phyloP scores from a whole-genome alignment of 2,329 filamentous ascomycete species.

The Penicillium sp. region DNA sequence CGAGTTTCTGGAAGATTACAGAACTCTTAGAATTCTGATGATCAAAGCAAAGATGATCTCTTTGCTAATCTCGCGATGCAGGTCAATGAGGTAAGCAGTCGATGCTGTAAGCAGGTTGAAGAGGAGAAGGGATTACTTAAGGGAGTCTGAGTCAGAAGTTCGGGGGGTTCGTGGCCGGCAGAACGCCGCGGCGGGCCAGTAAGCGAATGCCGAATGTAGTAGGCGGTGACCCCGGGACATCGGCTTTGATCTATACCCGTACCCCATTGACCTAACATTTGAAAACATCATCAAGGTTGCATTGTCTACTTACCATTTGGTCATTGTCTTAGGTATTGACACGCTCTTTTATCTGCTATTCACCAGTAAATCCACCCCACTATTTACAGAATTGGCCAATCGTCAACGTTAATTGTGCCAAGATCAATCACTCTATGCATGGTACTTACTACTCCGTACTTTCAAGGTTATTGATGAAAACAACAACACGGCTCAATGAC shows the following conservation, averaged over 20 bases:
- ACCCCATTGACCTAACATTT: background rate
- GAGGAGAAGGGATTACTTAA: conserved; percentile 23
- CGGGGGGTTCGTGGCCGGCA: conserved; percentile 1
- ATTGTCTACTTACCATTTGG: too few relatives aligned
- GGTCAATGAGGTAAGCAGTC: conserved; percentile 29
- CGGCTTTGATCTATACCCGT: background rate
- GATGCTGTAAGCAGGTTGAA: conserved; percentile 39
- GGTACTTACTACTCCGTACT: too few relatives aligned
- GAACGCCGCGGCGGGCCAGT: conserved; percentile 9
- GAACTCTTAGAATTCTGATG: conserved; percentile 1
- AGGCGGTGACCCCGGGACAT: background rate
- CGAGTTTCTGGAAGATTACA: conserved; percentile 15
- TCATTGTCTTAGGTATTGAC: too few relatives aligned
- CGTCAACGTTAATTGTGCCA: too few relatives aligned
- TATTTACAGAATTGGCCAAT: too few relatives aligned
- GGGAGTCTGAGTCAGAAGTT: conserved; percentile 16
- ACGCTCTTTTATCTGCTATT: too few relatives aligned
- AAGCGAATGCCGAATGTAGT: background rate
- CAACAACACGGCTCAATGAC: too few relatives aligned
- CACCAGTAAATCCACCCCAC: too few relatives aligned
- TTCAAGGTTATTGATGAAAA: too few relatives aligned
- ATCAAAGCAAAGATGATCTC: conserved; percentile 8
- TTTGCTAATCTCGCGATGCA: conserved; percentile 20
- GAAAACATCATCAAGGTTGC: too few relatives aligned
- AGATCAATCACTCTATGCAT: too few relatives aligned